Evolutionary conservation across 441 rosid species (phyloP), one percentile per base, ranked within the genome.

Genomic region (Bruguiera hainesii): DNA sequence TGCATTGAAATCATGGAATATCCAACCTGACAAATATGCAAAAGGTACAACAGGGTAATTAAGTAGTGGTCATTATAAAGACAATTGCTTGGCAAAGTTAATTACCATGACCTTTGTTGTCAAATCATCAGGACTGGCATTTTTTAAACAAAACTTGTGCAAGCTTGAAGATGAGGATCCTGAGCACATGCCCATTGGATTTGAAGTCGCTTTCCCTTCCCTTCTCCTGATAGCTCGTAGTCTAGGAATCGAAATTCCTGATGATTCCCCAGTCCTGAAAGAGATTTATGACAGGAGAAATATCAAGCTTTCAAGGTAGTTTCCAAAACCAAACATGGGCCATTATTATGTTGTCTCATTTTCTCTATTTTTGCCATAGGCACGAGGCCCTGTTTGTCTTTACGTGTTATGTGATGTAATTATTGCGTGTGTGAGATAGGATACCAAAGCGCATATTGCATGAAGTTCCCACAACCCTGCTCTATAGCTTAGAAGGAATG

Each of bases 401-500:
- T 39, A 62, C 56, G 65, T 55, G 73, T 64, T 57, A 10, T 61
- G 68, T 66, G 56, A 71, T 72, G 73, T 74, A 80, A 74, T 83
- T 10, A 76, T 76, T 75, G 66, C 74, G 83, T 25, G 56, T 30
- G 77, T 66, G 56, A 69, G 71, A 59, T 74, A 95, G 99, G 91
- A 95, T 95, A 77, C 93, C 99, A 1, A 84, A 82, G 76, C 91
- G 87, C 70, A 85, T 86, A 72, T 78, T 95, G 96, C 89, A 90
- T 68, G 79, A 77, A 60, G 79, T 90, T 76, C 95, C 99, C 81
- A 92, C 98, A 78, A 87, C 97, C 62, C 80, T 95, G 72, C 87
- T 95, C 67, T 95, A 92, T 74, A 95, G 97, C 82, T 82, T 95
- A 78, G 99, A 92, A 75, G 98, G 99, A 63, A 87, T 95, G 96